These are phyloP conservation scores for Trichophyton simii DNA, from an alignment of 2,329 filamentous ascomycete species.

Conservation along the genomic window DNA sequence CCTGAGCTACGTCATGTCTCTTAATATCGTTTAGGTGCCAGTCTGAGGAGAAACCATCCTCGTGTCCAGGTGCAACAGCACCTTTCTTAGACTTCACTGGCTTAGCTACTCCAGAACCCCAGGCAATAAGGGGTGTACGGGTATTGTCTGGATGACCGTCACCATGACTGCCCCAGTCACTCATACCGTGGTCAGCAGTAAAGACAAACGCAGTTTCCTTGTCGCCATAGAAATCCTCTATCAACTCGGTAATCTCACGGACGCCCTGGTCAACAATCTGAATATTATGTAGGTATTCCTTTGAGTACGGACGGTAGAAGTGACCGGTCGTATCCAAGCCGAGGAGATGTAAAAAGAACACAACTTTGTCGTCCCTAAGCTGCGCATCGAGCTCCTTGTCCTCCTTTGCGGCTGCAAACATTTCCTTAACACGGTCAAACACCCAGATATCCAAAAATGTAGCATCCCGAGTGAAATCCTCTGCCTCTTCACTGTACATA, in stretches of 20 bases:
- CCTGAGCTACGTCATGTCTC: slow-evolving; percentile 84
- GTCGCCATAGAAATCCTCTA: slow-evolving; percentile 74
- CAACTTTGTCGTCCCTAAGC: slow-evolving; percentile 69
- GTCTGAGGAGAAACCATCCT: slow-evolving; percentile 73
- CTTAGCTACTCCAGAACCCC: slow-evolving; percentile 80
- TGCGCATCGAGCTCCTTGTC: slow-evolving; percentile 63
- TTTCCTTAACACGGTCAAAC: slow-evolving; percentile 78
- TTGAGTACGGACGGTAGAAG: slow-evolving; percentile 75
- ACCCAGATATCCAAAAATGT: slow-evolving; percentile 82
- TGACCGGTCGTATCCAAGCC: slow-evolving; percentile 89
- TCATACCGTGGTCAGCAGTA: slow-evolving; percentile 98
- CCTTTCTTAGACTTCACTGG: slow-evolving; percentile 47
- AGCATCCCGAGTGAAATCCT: slow-evolving; percentile 80
- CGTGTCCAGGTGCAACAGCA: slow-evolving; percentile 61
- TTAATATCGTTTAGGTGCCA: slow-evolving; percentile 72
- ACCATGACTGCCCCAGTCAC: slow-evolving; percentile 96
- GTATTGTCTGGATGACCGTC: slow-evolving; percentile 97
- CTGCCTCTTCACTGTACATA: slow-evolving; percentile 68
- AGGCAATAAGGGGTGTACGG: slow-evolving; percentile 78
- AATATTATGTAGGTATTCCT: slow-evolving; percentile 89
- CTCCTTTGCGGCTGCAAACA: slow-evolving; percentile 67
- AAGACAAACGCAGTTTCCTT: slow-evolving; percentile 88
- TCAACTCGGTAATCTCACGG: slow-evolving; percentile 64
- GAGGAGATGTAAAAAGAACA: slow-evolving; percentile 90
- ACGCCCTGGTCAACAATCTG: slow-evolving; percentile 88